These are phyloP conservation scores for Coemansia sp. DNA, from an alignment of 192 early-diverging fungal genomes.

Conservation along the genomic window DNA sequence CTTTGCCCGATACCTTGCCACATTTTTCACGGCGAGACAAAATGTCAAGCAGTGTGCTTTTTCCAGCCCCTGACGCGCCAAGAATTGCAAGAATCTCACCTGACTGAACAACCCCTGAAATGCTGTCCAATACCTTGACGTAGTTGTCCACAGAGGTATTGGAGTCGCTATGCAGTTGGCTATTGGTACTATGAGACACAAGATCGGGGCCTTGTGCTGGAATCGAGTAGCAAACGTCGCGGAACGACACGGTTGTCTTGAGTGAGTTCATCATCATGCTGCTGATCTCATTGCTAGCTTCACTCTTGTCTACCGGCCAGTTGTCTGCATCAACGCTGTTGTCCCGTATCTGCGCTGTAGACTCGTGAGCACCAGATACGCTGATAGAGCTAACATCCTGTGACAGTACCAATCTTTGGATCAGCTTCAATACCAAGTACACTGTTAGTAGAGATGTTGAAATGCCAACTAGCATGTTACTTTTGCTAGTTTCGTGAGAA, in stretches of 20 bases:
- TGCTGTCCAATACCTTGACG: conserved; percentile 56
- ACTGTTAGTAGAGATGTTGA: conserved; percentile 46
- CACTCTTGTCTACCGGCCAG: neutral
- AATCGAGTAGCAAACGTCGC: conserved; percentile 41
- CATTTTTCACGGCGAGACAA: conserved; percentile 73
- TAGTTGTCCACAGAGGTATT: neutral
- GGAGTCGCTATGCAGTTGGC: neutral
- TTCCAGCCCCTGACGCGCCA: conserved; percentile 90
- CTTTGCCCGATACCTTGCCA: conserved; percentile 68
- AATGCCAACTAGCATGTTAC: conserved; percentile 30
- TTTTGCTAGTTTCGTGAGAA: conserved; percentile 29
- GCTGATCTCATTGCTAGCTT: conserved; percentile 15
- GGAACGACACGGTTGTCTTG: conserved; percentile 36
- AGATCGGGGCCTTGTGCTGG: conserved; percentile 23
- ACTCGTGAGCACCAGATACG: neutral
- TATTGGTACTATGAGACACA: conserved; percentile 10
- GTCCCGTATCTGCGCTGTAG: neutral
- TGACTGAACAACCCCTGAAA: conserved; percentile 72
- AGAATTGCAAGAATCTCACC: conserved; percentile 92
- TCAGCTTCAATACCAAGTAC: conserved; percentile 33
- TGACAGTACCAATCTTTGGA: conserved; percentile 22
- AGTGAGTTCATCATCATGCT: conserved; percentile 24
- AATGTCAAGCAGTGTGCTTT: conserved; percentile 90
- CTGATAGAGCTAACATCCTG: neutral
- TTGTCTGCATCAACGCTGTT: neutral